Conservation (phyloP, 768 basidiomycete species). For the Lepiota venenata region DNA sequence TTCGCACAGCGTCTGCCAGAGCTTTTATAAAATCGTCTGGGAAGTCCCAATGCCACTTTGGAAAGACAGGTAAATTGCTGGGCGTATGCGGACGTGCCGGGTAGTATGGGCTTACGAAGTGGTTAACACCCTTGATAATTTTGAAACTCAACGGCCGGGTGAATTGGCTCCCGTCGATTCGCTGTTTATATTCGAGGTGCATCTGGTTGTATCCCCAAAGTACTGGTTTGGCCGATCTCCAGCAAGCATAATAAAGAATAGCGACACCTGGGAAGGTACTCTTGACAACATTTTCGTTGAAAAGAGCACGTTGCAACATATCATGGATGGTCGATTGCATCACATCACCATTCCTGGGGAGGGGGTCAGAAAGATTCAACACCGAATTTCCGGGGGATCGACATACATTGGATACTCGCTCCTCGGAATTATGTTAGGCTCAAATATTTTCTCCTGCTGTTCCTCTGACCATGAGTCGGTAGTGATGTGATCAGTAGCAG, state of each 20-base stretch:
- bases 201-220: too few relatives aligned
- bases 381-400: not conserved
- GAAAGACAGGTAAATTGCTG: too few relatives aligned
- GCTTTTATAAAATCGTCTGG: not conserved
- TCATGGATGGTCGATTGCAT: constrained; percentile 20
- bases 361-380: not conserved
- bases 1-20: too few relatives aligned
- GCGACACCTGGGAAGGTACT: not conserved
- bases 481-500: constrained; percentile 15
- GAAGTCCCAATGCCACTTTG: not conserved
- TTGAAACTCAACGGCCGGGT: too few relatives aligned
- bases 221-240: too few relatives aligned
- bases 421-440: constrained; percentile 14
- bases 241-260: too few relatives aligned
- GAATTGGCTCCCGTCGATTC: too few relatives aligned
- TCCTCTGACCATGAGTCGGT: constrained; percentile 20
- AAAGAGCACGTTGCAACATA: constrained; percentile 18
- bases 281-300: constrained; percentile 15
- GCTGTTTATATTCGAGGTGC: too few relatives aligned
- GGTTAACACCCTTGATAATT: constrained; percentile 21
- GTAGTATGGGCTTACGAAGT: constrained; percentile 26
- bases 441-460: constrained; percentile 16
- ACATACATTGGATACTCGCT: constrained; percentile 21
- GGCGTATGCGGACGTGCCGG: too few relatives aligned
- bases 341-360: constrained; percentile 16